Evolutionary conservation across 2,329 filamentous ascomycete genomes (phyloP), one percentile per base, ranked within the genome.

Genomic region (Colletotrichum costaricense): DNA sequence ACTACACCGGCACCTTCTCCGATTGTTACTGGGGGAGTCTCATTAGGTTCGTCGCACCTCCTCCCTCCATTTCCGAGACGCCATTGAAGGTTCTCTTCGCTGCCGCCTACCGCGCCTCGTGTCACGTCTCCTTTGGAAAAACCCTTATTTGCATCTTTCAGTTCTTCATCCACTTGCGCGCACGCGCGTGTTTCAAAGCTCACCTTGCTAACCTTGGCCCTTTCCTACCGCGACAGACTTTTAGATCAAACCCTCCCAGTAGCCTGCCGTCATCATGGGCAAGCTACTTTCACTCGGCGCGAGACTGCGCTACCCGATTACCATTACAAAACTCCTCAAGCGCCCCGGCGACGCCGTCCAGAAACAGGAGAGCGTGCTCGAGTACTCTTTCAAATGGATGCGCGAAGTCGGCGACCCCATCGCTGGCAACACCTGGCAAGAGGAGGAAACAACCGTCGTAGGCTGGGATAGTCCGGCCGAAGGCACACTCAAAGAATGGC

Each of bases 301-400:
- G 78, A 87, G 90, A 83, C 90, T 98, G 77, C 93, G 93, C 83
- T 99, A 98, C 84, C 97, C 97, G 78, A 95, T 98, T 84, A 97
- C 93, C 77, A 93, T 99, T 83, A 95, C 92, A 78, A 93, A 94
- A 82, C 88, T 98, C 74, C 89, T 96, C 77, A 95, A 95, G 83
- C 86, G 88, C 76, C 89, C 90, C 24, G 93, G 94, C 82, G 94
- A 98, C 78, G 81, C 89, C 75, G 90, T 99, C 79, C 88, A 91
- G 79, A 93, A 93, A 82, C 87, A 94, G 79, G 93, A 95, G 79
- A 89, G 91, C 68, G 88, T 98, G 69, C 92, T 99, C 81, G 91
- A 94, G 81, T 99, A 98, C 88, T 92, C 92, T 75, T 99, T 95
- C 85, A 92, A 92, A 78, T 95, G 93, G 83, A 92, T 87, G 80